A percentile compares a stretch with the other conserved stretches of the same genome.
Conservation (phyloP, 768 basidiomycete species). For the Galerina sulciceps region DNA sequence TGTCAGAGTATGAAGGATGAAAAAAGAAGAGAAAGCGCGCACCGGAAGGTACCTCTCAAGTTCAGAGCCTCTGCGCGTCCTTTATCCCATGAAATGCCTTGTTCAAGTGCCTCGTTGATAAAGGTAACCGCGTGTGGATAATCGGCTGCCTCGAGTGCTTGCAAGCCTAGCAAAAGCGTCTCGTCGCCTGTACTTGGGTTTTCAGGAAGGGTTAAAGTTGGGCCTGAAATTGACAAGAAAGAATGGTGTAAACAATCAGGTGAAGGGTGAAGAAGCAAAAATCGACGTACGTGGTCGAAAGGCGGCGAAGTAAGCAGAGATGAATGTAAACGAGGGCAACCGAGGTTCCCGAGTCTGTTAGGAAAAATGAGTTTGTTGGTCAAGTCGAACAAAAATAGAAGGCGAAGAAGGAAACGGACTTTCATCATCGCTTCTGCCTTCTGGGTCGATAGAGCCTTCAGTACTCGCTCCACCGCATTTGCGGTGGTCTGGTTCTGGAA, state of each 20-base stretch:
- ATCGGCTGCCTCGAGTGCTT: slow-evolving; percentile 85
- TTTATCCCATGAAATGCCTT: slow-evolving; percentile 77
- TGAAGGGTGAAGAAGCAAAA: background rate
- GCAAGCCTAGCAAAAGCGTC: slow-evolving; percentile 77
- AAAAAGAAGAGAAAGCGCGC: slow-evolving; percentile 28
- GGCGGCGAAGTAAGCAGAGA: slow-evolving; percentile 94
- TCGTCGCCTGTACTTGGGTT: slow-evolving; percentile 79
- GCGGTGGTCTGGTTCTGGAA: slow-evolving; percentile 85
- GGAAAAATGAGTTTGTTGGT: background rate
- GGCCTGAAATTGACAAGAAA: slow-evolving; percentile 40
- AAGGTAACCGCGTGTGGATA: slow-evolving; percentile 82
- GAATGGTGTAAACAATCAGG: background rate
- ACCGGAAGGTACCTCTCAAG: slow-evolving; percentile 96
- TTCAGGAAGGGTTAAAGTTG: slow-evolving; percentile 74
- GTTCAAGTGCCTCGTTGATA: slow-evolving; percentile 84
- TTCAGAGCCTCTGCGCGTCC: slow-evolving; percentile 90
- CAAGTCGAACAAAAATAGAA: background rate
- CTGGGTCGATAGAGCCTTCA: slow-evolving; percentile 78
- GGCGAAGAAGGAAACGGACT: slow-evolving; percentile 42
- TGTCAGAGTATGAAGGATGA: no score
- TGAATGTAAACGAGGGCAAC: slow-evolving; percentile 89
- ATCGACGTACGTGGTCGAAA: slow-evolving; percentile 81
- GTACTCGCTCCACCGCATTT: slow-evolving; percentile 86
- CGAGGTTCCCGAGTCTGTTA: slow-evolving; percentile 73
- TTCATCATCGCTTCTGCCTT: slow-evolving; percentile 75